Evolutionary conservation across 345 rosid genomes (phyloP).

Genomic region (sweet orange (Citrus sinensis)): DVS_A1.0 CM039163.1:5856501-5857000

Average conservation of each 20-base stretch:
- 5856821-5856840: neutral
- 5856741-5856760: neutral
- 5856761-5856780: neutral
- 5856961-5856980: neutral
- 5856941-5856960: neutral
- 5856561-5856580: conserved; percentile 1
- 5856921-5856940: neutral
- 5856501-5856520: neutral
- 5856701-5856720: neutral
- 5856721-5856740: neutral
- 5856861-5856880: neutral
- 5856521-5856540: neutral
- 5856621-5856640: neutral
- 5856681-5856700: neutral
- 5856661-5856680: neutral
- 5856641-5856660: neutral
- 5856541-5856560: conserved; percentile 9
- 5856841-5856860: neutral
- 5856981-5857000: no score
- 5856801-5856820: neutral
- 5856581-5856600: neutral
- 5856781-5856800: neutral
- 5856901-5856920: neutral
- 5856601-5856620: neutral
- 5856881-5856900: neutral